phyloP scores from a whole-genome alignment of 495 filamentous ascomycete species.

The Xylaria venustula region DNA sequence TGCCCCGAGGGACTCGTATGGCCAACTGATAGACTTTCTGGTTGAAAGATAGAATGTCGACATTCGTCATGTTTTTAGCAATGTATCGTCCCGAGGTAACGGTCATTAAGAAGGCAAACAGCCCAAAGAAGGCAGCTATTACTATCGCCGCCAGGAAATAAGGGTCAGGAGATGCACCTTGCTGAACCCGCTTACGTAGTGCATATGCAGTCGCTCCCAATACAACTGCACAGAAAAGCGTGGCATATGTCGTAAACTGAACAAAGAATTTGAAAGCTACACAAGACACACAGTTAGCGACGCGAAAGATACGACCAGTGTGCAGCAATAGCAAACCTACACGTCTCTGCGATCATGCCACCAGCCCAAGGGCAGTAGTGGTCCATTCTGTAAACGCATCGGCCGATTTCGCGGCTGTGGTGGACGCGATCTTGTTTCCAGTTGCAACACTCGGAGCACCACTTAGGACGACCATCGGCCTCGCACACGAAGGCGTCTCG shows the following conservation, averaged over 20 bases:
- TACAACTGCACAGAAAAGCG: slow-evolving; percentile 63
- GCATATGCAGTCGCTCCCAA: slow-evolving; percentile 49
- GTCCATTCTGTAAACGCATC: slow-evolving; percentile 87
- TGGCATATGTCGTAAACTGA: slow-evolving; percentile 74
- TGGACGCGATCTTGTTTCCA: slow-evolving; percentile 86
- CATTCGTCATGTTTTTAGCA: slow-evolving; percentile 70
- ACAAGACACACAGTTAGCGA: slow-evolving; percentile 1
- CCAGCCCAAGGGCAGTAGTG: slow-evolving; percentile 97
- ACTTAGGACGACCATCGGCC: slow-evolving; percentile 72
- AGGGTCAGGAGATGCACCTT: slow-evolving; percentile 31
- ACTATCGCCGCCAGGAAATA: slow-evolving; percentile 37
- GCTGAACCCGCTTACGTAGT: slow-evolving; percentile 21
- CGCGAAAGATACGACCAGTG: background rate
- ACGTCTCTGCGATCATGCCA: slow-evolving; percentile 78
- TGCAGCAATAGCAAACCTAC: slow-evolving; percentile 26
- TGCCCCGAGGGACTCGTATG: slow-evolving; percentile 62
- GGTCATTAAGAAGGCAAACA: slow-evolving; percentile 76
- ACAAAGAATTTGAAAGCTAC: slow-evolving; percentile 82
- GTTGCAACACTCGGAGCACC: slow-evolving; percentile 74
- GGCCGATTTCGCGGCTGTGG: slow-evolving; percentile 75
- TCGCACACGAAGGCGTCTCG: slow-evolving; percentile 83
- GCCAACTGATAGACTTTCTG: slow-evolving; percentile 70
- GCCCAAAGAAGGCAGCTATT: slow-evolving; percentile 62
- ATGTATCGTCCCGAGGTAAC: slow-evolving; percentile 67
- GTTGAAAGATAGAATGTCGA: slow-evolving; percentile 68